Evolutionary conservation across 371 early-diverging fungal species (phyloP), one percentile per base, ranked within the genome.

Genomic region (Syncephalastrum contaminatum): DNA sequence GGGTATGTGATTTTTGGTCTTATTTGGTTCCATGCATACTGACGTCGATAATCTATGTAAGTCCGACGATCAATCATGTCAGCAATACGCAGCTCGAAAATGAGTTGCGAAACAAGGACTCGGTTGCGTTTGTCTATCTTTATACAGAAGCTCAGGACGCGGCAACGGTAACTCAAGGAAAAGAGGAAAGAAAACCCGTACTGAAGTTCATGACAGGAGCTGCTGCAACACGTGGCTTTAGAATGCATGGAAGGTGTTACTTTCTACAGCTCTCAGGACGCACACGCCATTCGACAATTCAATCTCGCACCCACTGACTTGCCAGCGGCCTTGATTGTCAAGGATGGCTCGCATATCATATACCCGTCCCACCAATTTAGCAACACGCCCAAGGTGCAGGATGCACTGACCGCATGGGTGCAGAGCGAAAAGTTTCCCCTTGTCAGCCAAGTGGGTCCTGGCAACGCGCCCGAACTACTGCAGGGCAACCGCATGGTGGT

Each of bases 381-480:
- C 14, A 62, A 72, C 43, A 72, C 57, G 2, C 53, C 56, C 15
- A 43, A 47, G 4, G 63, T 60, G 13, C 50, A 58, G 16, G 52
- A 62, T 30, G 24, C 62, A 14, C 51, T 79, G 27, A 36, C 45
- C 20, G 41, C 41, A 14, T 79, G 76, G 76, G 65, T 79, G 8
- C 63, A 73, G 22, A 58, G 51, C 19, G 74, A 73, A 41, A 66
- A 67, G 21, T 76, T 65, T 48, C 76, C 80, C 2, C 50, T 73
- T 3, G 67, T 75, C 8, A 67, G 57, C 18, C 49, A 66, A 47
- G 36, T 79, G 19, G 51, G 59, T 1, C 67, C 74, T 8, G 58
- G 43, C 18, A 79, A 76, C 45, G 66, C 70, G 20, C 48, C 54
- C 10, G 60, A 58, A 0, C 66, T 79, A n/a, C 54, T 75, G 21